These are phyloP conservation scores for Nymphaea colorata DNA, from an alignment of 164 flowering plant species.

Conservation along the genomic window DNA sequence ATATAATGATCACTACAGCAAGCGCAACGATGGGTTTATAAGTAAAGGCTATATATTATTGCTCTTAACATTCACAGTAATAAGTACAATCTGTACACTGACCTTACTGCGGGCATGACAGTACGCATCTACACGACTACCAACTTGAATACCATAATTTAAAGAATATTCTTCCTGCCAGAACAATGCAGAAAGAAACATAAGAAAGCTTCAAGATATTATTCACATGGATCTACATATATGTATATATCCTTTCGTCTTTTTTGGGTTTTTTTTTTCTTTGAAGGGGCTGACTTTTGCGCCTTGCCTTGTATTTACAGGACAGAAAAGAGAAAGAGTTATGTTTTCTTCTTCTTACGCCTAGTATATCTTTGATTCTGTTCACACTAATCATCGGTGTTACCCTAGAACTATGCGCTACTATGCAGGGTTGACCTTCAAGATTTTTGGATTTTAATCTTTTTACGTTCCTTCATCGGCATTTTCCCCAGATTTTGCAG, in stretches of 20 bases:
- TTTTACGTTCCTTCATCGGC: slow-evolving; percentile 1
- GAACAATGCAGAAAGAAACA: too few relatives aligned
- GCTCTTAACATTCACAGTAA: too few relatives aligned
- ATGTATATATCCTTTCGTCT: too few relatives aligned
- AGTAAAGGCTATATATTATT: too few relatives aligned
- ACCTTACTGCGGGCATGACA: not conserved
- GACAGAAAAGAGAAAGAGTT: not conserved
- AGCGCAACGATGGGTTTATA: too few relatives aligned
- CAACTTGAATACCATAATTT: not conserved
- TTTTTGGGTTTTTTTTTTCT: not conserved
- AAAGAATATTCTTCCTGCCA: not conserved
- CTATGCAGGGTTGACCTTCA: not conserved
- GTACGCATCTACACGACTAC: not conserved
- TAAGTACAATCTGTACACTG: too few relatives aligned
- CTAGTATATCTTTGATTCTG: not conserved
- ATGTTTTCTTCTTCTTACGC: not conserved
- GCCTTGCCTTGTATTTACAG: not conserved
- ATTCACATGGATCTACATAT: too few relatives aligned
- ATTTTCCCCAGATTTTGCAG: too few relatives aligned
- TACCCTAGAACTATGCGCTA: slow-evolving; percentile 2
- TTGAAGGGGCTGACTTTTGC: not conserved
- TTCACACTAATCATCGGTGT: not conserved
- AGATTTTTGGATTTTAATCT: not conserved
- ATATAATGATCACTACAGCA: too few relatives aligned
- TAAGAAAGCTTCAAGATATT: not conserved